phyloP scores from a whole-genome alignment of 2,329 filamentous ascomycete genomes.

The Paraphaeosphaeria minitans region DNA sequence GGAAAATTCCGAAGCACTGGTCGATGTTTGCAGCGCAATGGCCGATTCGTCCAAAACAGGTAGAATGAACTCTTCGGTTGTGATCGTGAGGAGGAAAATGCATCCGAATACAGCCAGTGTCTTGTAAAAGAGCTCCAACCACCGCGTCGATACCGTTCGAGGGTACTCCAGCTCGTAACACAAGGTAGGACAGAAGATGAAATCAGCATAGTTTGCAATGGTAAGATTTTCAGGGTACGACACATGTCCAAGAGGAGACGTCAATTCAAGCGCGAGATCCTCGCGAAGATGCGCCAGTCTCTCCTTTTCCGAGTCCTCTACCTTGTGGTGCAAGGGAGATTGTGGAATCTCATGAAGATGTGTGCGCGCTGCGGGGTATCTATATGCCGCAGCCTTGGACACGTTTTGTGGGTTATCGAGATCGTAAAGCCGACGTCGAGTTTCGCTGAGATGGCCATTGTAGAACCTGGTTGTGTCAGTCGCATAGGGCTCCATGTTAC shows the following conservation, averaged over 20 bases:
- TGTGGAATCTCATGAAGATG: constrained; percentile 59
- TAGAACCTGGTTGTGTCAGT: constrained; percentile 66
- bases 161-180: constrained; percentile 99
- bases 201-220: constrained; percentile 81
- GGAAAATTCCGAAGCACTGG: constrained; percentile 66
- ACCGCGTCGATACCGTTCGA: constrained; percentile 74
- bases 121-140: constrained; percentile 82
- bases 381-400: constrained; percentile 72
- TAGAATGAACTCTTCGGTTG: constrained; percentile 92
- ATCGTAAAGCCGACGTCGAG: constrained; percentile 75
- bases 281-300: constrained; percentile 73
- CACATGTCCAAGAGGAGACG: constrained; percentile 84
- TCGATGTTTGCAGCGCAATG: constrained; percentile 55
- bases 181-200: constrained; percentile 87
- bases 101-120: constrained; percentile 90
- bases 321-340: constrained; percentile 52
- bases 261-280: constrained; percentile 87
- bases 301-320: constrained; percentile 42
- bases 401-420: constrained; percentile 78
- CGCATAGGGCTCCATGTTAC: neutral
- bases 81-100: constrained; percentile 91
- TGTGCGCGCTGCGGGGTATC: constrained; percentile 65
- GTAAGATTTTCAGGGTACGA: constrained; percentile 92
- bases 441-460: constrained; percentile 92
- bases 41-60: constrained; percentile 81